Percentiles rank a stretch among this genome's conserved stretches.
phyloP scores from a whole-genome alignment of 2,329 filamentous ascomycete genomes.

The Verticillium klebahnii region DNA sequence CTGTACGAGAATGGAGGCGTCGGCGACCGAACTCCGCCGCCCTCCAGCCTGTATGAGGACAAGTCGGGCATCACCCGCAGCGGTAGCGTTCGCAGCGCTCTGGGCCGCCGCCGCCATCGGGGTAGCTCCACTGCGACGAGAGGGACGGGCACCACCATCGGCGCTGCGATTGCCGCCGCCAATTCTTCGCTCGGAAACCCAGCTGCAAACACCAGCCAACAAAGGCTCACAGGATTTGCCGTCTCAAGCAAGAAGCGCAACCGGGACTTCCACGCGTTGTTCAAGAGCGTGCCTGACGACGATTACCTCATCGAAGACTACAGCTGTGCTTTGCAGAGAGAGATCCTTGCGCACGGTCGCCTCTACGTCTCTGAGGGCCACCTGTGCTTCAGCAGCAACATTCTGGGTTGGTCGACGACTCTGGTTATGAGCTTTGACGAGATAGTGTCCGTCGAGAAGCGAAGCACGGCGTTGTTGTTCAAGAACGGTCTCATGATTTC shows the following conservation, averaged over 20 bases:
- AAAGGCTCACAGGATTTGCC: constrained; percentile 88
- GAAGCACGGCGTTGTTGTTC: constrained; percentile 90
- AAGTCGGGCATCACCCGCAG: constrained; percentile 57
- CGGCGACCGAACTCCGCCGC: constrained; percentile 62
- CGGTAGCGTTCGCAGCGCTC: constrained; percentile 62
- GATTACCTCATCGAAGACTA: constrained; percentile 99
- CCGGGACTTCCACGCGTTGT: constrained; percentile 86
- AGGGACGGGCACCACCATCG: constrained; percentile 61
- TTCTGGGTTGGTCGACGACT: constrained; percentile 95
- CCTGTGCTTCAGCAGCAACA: constrained; percentile 98
- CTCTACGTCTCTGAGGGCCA: constrained; percentile 97
- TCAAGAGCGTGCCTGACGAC: constrained; percentile 95
- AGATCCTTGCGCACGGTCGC: constrained; percentile 89
- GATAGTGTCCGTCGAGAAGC: constrained; percentile 93
- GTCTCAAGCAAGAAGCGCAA: constrained; percentile 96
- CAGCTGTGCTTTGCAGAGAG: constrained; percentile 90
- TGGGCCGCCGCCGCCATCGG: constrained; percentile 57
- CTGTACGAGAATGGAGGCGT: constrained; percentile 42
- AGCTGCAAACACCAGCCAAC: constrained; percentile 54
- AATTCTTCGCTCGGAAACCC: constrained; percentile 65
- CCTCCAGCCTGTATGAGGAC: constrained; percentile 60
- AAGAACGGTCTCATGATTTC: constrained; percentile 97
- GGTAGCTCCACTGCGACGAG: constrained; percentile 73
- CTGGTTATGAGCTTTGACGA: constrained; percentile 98
- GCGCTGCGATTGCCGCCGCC: constrained; percentile 66